Evolutionary conservation across 78 protist species (phyloP), one percentile per base, ranked within the genome.

Genomic region (Dictyostelium firmibasis): DNA sequence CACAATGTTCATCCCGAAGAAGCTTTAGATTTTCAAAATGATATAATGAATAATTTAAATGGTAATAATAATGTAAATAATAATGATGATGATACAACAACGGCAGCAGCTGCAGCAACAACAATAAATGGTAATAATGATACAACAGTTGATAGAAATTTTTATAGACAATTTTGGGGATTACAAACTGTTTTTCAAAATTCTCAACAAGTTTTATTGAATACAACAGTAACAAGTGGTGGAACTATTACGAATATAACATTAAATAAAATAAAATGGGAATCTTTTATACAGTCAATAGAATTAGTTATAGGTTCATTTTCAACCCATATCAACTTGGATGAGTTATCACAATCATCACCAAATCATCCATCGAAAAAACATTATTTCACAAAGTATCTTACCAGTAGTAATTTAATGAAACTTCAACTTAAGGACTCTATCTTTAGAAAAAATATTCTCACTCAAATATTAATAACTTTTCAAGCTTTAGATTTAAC

Each of bases 371-470:
- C 43, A 72, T 20, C 83, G n/a, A 77, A 38, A 25, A 35, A 77
- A 43, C 94, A 89, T 33, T 89, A 89, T 84, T 89, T 89, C 38
- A 89, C 94, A 7, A 89, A 89, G 47, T 89, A 89, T 31, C 82
- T 89, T 6, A 89, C 86, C 6, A 70, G 78, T n/a, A 64, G 83
- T 31, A 89, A 89, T 16, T 36, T 89, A 2, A 89, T 89, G 88
- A 81, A 89, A 33, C 33, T 89, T 18, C 94, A 89, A 81, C 64
- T 89, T 3, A 89, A 89, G 81, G 94, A 89, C 25, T 60, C 94
- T 20, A 89, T 47, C n/a, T 89, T 89, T 70, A 60, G 94, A 81
- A 60, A 86, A 57, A 89, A 89, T 50, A 89, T 89, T 20, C 64
- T 89, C 1, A 89, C 94, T 31, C 94, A 89, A 69, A 53, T 89